Evolutionary conservation across 441 rosid species (phyloP).

Genomic region (Aquilaria agallochum): DNA sequence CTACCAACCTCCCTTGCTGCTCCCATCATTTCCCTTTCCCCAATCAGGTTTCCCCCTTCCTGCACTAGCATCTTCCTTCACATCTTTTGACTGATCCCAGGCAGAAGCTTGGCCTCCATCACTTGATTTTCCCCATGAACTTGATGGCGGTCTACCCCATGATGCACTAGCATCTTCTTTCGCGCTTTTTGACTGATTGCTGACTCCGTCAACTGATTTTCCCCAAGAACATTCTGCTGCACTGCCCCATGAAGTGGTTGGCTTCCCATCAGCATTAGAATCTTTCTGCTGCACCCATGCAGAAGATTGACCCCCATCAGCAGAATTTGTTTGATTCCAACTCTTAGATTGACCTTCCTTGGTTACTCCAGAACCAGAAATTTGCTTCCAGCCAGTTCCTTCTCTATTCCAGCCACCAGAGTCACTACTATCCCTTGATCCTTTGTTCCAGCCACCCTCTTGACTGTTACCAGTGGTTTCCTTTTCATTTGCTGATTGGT

Average conservation of each 20-base stretch:
- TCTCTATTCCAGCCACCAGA: slow-evolving; percentile 21
- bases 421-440: slow-evolving; percentile 7
- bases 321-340: slow-evolving; percentile 18
- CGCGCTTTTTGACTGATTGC: slow-evolving; percentile 2
- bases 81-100: slow-evolving; percentile 18
- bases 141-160: slow-evolving; percentile 34
- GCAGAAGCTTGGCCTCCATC: slow-evolving; percentile 21
- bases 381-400: slow-evolving; percentile 22
- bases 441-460: slow-evolving; percentile 16
- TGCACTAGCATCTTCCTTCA: slow-evolving; percentile 13
- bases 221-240: neutral
- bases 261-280: slow-evolving; percentile 11
- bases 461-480: neutral
- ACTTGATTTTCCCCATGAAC: slow-evolving; percentile 26
- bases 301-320: slow-evolving; percentile 18
- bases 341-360: slow-evolving; percentile 15
- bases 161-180: slow-evolving; percentile 14
- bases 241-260: slow-evolving; percentile 10
- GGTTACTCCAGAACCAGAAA: slow-evolving; percentile 15
- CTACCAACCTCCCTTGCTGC: slow-evolving; percentile 35
- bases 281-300: slow-evolving; percentile 7
- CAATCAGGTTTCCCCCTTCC: slow-evolving; percentile 28
- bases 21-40: slow-evolving; percentile 18
- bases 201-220: slow-evolving; percentile 5
- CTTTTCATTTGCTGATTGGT: neutral